phyloP scores from a whole-genome alignment of 352 stramenopile species.

The Phytophthora kernoviae region DNA sequence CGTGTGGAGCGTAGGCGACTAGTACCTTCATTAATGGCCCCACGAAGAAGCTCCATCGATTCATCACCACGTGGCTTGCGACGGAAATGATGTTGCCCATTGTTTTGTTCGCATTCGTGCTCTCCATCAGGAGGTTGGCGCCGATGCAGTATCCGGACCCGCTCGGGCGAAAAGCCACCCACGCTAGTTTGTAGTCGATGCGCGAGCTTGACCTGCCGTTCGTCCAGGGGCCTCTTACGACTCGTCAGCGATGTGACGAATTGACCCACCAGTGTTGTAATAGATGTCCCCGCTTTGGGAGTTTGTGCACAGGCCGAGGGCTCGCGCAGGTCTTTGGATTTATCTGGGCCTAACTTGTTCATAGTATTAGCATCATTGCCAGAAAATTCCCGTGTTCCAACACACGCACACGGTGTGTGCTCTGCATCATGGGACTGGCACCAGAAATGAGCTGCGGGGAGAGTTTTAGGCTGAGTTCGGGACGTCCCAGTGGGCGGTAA shows the following conservation, averaged over 20 bases:
- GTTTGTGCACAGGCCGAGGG: slow-evolving; percentile 3
- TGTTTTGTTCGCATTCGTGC: not conserved
- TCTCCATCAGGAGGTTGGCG: slow-evolving; percentile 8
- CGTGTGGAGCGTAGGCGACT: slow-evolving; percentile 49
- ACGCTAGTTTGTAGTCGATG: slow-evolving; percentile 52
- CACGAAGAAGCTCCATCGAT: slow-evolving; percentile 55
- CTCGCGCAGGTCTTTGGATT: slow-evolving; percentile 20
- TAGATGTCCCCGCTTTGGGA: not conserved
- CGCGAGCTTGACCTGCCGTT: slow-evolving; percentile 60
- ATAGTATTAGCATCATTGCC: not conserved
- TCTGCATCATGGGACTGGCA: slow-evolving; percentile 37
- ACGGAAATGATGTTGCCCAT: slow-evolving; percentile 12
- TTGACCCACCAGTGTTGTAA: slow-evolving; percentile 22
- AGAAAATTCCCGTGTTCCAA: slow-evolving; percentile 14
- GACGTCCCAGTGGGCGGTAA: slow-evolving; percentile 69
- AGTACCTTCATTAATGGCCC: slow-evolving; percentile 58
- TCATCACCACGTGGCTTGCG: slow-evolving; percentile 21
- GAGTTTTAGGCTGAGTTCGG: slow-evolving; percentile 71
- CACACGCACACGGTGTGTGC: slow-evolving; percentile 32
- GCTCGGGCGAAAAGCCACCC: slow-evolving; percentile 55
- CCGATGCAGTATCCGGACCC: slow-evolving; percentile 32
- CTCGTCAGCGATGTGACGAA: slow-evolving; percentile 25
- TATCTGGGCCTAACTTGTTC: slow-evolving; percentile 11
- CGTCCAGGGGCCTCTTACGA: slow-evolving; percentile 44
- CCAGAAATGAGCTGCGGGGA: slow-evolving; percentile 53